These are phyloP conservation scores for Candolleomyces eurysporus DNA, from an alignment of 768 basidiomycete species.

Conservation along the genomic window DNA sequence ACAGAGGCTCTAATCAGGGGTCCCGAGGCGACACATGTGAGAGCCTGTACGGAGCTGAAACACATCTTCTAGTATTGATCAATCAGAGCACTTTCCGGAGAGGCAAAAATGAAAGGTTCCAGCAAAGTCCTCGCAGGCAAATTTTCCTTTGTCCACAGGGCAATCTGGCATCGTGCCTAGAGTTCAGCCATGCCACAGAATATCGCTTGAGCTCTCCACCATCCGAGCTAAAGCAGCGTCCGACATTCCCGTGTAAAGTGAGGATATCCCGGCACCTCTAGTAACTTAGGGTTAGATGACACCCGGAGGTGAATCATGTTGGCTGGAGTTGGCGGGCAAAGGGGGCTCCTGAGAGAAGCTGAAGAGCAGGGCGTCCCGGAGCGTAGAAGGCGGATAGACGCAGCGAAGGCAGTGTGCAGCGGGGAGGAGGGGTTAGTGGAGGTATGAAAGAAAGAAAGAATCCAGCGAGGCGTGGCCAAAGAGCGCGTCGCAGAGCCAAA, in stretches of 20 bases:
- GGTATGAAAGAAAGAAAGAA: neutral
- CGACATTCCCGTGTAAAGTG: neutral
- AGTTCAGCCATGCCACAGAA: neutral
- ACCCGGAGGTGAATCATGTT: neutral
- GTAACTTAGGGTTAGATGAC: constrained; percentile 4
- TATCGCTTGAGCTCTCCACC: neutral
- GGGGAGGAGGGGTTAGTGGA: neutral
- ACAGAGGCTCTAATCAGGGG: neutral
- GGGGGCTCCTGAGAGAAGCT: neutral
- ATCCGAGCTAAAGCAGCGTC: neutral
- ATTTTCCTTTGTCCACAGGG: neutral
- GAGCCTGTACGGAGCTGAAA: neutral
- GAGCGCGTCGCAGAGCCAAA: neutral
- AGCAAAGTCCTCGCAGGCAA: neutral
- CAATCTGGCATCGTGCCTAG: neutral
- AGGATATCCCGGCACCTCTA: neutral
- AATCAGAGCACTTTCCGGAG: neutral
- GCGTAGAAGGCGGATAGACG: constrained; percentile 1
- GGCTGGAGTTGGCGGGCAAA: neutral
- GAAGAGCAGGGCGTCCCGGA: neutral
- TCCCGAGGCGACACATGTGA: neutral
- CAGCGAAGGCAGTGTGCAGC: neutral
- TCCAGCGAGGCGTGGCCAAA: no score
- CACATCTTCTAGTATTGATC: neutral
- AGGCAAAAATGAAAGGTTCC: neutral